Base-by-base conservation (phyloP, 208 protist species). In the Trypanosoma brucei region DNA sequence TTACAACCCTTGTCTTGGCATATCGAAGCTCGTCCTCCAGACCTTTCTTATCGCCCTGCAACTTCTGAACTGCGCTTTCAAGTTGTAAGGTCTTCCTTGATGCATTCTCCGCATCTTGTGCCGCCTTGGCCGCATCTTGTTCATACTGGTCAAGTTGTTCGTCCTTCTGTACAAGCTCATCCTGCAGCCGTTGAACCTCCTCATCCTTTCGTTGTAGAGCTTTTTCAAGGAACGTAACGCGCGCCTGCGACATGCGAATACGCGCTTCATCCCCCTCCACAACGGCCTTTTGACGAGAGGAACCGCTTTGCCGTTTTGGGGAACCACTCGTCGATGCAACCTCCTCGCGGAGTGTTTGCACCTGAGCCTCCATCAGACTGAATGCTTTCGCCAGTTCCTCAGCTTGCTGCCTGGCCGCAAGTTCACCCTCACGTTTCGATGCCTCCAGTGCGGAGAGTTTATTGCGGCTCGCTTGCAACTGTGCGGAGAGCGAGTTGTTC, bases 331-430 rank as follows among this genome's bases (percentile, higher is more conserved):
- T n/a, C 22, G 36, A 34, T 3, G 34, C 64, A 14, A 58, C 58
- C 55, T 77, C 72, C 9, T 54, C 63, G 42, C 77, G 59, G 0
- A 63, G 62, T 14, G 55, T 65, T n/a, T 57, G 53, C 65, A 82
- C 69, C 46, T 82, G 72, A 37, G 55, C 33, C 62, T 71, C 56
- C 9, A 88, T 59, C 34, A 67, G 61, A 59, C 61, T 78, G 46
- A 84, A 67, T 38, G 65, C 77, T 30, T 80, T 55, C 3, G 58
- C 37, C 8, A 88, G 63, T 7, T 71, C 71, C 56, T 81, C 70
- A 44, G 80, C 64, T 35, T 71, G 78, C 5, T 63, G 71, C 55
- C 37, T 39, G 42, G 52, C 62, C 22, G 70, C 60, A 9, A 79
- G 31, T 45, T 75, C 70, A 9, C 75, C 69, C 0, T 67, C 52